Conservation (phyloP, 2,329 filamentous ascomycete species). For the Fusarium duplospermum region DNA sequence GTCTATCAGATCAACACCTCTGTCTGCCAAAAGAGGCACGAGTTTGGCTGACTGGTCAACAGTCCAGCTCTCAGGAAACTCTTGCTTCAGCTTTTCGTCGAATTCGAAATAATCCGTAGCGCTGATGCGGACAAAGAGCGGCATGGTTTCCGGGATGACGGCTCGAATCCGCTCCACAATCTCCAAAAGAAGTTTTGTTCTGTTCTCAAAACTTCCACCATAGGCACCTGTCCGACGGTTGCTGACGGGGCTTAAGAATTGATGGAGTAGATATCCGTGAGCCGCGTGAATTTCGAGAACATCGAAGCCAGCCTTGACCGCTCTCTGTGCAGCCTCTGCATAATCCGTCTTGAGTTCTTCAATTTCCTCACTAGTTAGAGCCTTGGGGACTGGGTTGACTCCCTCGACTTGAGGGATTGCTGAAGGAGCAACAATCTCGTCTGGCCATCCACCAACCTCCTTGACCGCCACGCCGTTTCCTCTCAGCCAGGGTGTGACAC, state of each 20-base stretch:
- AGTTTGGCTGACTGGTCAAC: constrained; percentile 71
- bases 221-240: constrained; percentile 74
- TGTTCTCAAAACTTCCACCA: constrained; percentile 77
- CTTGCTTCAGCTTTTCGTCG: constrained; percentile 52
- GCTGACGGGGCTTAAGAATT: constrained; percentile 74
- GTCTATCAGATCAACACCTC: constrained; percentile 80
- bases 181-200: constrained; percentile 74
- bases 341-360: constrained; percentile 70
- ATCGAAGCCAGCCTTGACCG: constrained; percentile 74
- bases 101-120: constrained; percentile 79
- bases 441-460: constrained; percentile 63
- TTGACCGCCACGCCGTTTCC: constrained; percentile 61
- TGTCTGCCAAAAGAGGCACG: constrained; percentile 70
- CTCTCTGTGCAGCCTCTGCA: constrained; percentile 63
- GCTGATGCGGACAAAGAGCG: constrained; percentile 77
- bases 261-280: constrained; percentile 80
- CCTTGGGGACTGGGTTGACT: constrained; percentile 67
- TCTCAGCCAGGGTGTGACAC: constrained; percentile 73
- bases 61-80: constrained; percentile 71
- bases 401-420: constrained; percentile 60
- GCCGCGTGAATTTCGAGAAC: constrained; percentile 81
- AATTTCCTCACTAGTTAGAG: constrained; percentile 70
- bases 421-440: constrained; percentile 58
- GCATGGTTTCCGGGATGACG: constrained; percentile 73
- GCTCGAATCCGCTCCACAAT: constrained; percentile 71